Conservation (phyloP, 1,284 basidiomycete genomes). For the Mycocalia duriaeana region DNA sequence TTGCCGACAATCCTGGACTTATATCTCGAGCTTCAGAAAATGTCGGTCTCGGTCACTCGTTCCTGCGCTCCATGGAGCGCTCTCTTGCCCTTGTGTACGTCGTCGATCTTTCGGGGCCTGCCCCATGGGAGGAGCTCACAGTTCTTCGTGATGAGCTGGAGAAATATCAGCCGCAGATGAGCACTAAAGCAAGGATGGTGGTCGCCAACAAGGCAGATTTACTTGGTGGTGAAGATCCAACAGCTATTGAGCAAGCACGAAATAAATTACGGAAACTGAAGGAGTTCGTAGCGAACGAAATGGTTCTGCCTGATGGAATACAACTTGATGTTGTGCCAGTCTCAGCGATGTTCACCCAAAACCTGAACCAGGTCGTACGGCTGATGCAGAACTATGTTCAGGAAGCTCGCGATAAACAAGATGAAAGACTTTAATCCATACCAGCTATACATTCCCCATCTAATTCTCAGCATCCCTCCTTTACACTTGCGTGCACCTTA, state of each 20-base stretch:
- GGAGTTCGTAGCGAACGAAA: conserved; percentile 46
- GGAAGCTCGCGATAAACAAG: conserved; percentile 34
- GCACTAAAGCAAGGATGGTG: conserved; percentile 71
- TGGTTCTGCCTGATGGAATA: conserved; percentile 33
- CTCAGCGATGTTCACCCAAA: conserved; percentile 80
- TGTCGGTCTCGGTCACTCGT: conserved; percentile 90
- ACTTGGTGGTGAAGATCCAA: conserved; percentile 43
- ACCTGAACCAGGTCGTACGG: conserved; percentile 61
- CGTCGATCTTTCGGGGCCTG: conserved; percentile 75
- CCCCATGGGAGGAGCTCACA: conserved; percentile 73
- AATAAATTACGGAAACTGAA: conserved; percentile 53
- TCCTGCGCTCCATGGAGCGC: conserved; percentile 90
- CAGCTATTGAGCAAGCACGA: conserved; percentile 48
- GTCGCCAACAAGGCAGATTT: conserved; percentile 95
- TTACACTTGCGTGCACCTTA: not conserved
- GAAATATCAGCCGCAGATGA: conserved; percentile 79
- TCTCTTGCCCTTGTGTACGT: conserved; percentile 90
- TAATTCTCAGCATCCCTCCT: too few relatives aligned
- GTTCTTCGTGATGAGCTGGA: conserved; percentile 80
- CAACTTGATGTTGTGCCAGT: conserved; percentile 67
- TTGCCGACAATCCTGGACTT: conserved; percentile 97
- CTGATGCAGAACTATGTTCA: conserved; percentile 65
- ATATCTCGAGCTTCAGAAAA: conserved; percentile 83
- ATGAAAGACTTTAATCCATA: not conserved
- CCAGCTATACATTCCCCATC: too few relatives aligned